Evolutionary conservation across 2,329 filamentous ascomycete species (phyloP), one percentile per base, ranked within the genome.

Genomic region (Diaporthe sp.): DNA sequence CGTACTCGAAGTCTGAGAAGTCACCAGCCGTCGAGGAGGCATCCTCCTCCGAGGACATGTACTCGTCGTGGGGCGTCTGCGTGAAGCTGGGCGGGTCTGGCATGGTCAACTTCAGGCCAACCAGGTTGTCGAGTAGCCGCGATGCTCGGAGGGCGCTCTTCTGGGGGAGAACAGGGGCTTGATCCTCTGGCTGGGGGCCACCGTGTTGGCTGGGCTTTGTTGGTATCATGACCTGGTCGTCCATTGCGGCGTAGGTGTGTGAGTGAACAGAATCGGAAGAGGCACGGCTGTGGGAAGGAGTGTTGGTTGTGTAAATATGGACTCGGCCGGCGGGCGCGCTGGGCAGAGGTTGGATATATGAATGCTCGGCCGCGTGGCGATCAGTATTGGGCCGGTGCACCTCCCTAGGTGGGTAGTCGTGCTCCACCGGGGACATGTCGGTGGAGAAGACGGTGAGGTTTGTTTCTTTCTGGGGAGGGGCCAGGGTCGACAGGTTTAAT

Each of bases 21-120:
- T 91, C 88, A 82, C 91, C 91, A 61, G 89, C 88, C 25, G 89
- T 90, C 1, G 91, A 91, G 1, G 91, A 92, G 42, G 88, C 90
- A 77, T 92, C 91, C 81, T 93, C 91, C 78, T 93, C 91, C 0
- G 90, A 92, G 2, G 91, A 92, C 37, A 93, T 88, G 81, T 93
- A 93, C 75, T 90, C 80, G 74, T 91, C 89, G 81, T 92, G 90
- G 8, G 90, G 89, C 2, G 86, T 84, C 22, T 81, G 81, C 31
- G 85, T 83, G 63, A 86, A 83, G 20, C 84, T 80, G 37, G 83
- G 79, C 74, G 81, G 70, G 79, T 80, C 77, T 82, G 81, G 78
- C 79, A 82, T 60, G 8, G 72, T 60, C 55, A 77, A 74, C 79
- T 84, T 85, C 12, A 87, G 79, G 60, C 80, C 79, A 63, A 80